Conservation (phyloP, 225 moss, liverwort and hornwort species). For the Marchantia paleacea region DNA sequence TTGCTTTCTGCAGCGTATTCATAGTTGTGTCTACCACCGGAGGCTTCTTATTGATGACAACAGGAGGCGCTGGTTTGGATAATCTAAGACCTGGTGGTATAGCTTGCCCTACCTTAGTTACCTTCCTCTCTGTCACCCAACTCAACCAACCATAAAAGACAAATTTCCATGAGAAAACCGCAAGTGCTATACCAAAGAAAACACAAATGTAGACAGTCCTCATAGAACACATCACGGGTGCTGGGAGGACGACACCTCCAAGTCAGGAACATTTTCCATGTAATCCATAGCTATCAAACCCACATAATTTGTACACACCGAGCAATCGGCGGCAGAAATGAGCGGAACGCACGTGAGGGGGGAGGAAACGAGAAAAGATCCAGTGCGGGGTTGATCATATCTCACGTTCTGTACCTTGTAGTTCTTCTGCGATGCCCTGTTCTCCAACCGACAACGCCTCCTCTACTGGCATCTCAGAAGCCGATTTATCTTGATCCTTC, state of each 20-base stretch:
- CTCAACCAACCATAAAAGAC: not conserved
- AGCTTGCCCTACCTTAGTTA: slow-evolving; percentile 1
- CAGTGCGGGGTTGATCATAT: not conserved
- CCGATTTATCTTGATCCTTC: not conserved
- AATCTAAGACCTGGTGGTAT: slow-evolving; percentile 9
- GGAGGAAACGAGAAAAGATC: not conserved
- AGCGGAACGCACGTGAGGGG: not conserved
- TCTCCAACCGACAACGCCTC: not conserved
- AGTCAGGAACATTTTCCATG: not conserved
- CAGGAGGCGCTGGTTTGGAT: slow-evolving; percentile 14
- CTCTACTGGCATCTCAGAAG: not conserved
- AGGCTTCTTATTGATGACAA: slow-evolving; percentile 2
- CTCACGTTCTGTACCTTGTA: slow-evolving; percentile 1
- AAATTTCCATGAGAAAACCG: not conserved
- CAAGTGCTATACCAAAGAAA: too few relatives aligned
- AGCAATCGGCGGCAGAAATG: not conserved
- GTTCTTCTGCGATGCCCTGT: not conserved
- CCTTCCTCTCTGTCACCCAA: slow-evolving; percentile 13
- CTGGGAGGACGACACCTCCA: too few relatives aligned
- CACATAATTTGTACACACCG: not conserved
- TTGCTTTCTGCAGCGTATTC: slow-evolving; percentile 14
- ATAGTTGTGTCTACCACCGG: slow-evolving; percentile 1
- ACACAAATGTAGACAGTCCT: too few relatives aligned
- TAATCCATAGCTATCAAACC: not conserved
- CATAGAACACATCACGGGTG: too few relatives aligned